A percentile compares a stretch with the other conserved stretches of the same genome.
These are phyloP conservation scores for Asterophora parasitica DNA, from an alignment of 768 basidiomycete genomes.

Conservation along the genomic window DNA sequence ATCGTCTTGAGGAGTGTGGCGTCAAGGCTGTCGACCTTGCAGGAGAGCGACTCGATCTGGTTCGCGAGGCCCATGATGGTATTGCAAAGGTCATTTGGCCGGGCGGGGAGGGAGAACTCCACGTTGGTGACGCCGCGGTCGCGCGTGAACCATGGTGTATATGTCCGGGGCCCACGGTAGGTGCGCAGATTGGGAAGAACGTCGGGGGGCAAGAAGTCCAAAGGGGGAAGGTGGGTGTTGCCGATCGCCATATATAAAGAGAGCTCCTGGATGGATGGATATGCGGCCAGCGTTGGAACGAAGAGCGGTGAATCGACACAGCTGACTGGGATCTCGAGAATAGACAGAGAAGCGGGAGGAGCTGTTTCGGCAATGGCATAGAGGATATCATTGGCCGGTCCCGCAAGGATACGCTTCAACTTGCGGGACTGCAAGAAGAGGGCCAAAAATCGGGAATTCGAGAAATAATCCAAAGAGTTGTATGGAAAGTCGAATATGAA, in stretches of 20 bases:
- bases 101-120: slow-evolving; percentile 13
- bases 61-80: slow-evolving; percentile 7
- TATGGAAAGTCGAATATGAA: slow-evolving; percentile 13
- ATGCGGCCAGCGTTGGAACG: slow-evolving; percentile 6
- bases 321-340: slow-evolving; percentile 16
- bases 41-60: slow-evolving; percentile 13
- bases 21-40: slow-evolving; percentile 11
- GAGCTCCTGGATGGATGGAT: slow-evolving; percentile 9
- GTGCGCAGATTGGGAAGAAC: slow-evolving; percentile 17
- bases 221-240: slow-evolving; percentile 9
- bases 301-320: slow-evolving; percentile 12
- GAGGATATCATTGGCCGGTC: slow-evolving; percentile 13
- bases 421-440: slow-evolving; percentile 11
- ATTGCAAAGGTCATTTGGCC: slow-evolving; percentile 8
- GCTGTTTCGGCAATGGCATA: slow-evolving; percentile 6
- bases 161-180: slow-evolving; percentile 15
- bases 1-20: slow-evolving; percentile 12
- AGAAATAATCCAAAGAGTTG: slow-evolving; percentile 6
- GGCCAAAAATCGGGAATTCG: slow-evolving; percentile 10
- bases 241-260: slow-evolving; percentile 11
- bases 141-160: slow-evolving; percentile 13
- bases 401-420: slow-evolving; percentile 9
- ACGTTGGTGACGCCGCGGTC: slow-evolving; percentile 9
- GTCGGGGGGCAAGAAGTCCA: slow-evolving; percentile 12
- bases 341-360: slow-evolving; percentile 7